Percentiles rank a stretch among this genome's conserved stretches.
phyloP scores from a whole-genome alignment of 768 basidiomycete genomes.

The Auriscalpium orientale region DNA sequence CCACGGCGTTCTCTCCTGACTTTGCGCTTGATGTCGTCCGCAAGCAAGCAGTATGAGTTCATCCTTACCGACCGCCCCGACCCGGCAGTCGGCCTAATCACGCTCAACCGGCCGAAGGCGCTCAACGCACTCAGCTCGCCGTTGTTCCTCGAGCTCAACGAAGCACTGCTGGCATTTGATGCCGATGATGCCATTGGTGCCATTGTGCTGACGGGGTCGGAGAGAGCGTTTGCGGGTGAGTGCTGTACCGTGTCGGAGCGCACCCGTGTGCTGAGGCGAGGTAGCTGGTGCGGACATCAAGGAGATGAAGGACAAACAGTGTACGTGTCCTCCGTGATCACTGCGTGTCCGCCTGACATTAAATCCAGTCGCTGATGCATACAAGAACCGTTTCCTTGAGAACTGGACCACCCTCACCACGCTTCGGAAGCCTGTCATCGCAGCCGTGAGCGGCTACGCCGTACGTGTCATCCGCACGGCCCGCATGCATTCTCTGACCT shows the following conservation, averaged over 20 bases:
- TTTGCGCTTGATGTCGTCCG: slow-evolving; percentile 42
- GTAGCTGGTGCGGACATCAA: slow-evolving; percentile 96
- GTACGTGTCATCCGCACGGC: slow-evolving; percentile 36
- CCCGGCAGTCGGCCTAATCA: slow-evolving; percentile 67
- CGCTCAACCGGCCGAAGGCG: slow-evolving; percentile 83
- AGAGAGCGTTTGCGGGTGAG: slow-evolving; percentile 88
- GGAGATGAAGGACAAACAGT: slow-evolving; percentile 96
- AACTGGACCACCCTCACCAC: slow-evolving; percentile 70
- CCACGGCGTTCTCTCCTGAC: neutral
- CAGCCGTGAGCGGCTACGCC: slow-evolving; percentile 92
- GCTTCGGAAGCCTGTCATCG: slow-evolving; percentile 89
- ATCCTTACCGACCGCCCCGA: slow-evolving; percentile 65
- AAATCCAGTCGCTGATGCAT: slow-evolving; percentile 74
- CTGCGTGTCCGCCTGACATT: slow-evolving; percentile 29
- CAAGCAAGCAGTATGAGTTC: slow-evolving; percentile 41
- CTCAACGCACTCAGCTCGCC: slow-evolving; percentile 81
- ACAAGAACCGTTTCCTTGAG: slow-evolving; percentile 77
- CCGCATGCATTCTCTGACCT: neutral
- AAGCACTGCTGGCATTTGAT: slow-evolving; percentile 49
- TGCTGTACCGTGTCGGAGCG: slow-evolving; percentile 2
- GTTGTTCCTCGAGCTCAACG: slow-evolving; percentile 75
- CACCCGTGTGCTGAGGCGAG: neutral
- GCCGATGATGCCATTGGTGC: slow-evolving; percentile 67
- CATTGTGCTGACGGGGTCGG: slow-evolving; percentile 88
- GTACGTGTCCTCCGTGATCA: slow-evolving; percentile 34